Evolutionary conservation across 2,329 filamentous ascomycete species (phyloP), one percentile per base, ranked within the genome.

Genomic region (Lecanicillium sp.): DNA sequence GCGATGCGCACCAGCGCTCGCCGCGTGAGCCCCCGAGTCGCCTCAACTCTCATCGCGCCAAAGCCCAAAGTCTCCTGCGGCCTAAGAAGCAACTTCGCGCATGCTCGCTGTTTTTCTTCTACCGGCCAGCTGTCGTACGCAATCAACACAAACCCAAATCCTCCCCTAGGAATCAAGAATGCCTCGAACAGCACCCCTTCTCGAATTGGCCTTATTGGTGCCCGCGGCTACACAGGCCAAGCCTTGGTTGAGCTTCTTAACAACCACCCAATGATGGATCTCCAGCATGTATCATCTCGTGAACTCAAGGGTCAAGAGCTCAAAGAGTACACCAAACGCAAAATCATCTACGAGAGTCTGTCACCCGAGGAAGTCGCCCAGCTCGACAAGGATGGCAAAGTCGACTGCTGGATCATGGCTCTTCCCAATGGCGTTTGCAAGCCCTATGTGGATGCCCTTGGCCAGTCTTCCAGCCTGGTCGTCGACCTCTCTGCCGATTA

Each of bases 321-420:
- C 15, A 71, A 90, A 61, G 89, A 88, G 19, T 98, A 98, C 61
- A 79, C 78, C 53, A 97, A 96, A 74, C 79, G 84, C 46, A 80
- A 94, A 44, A 86, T 98, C 49, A 87, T 79, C 46, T 98, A 98
- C 63, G 87, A 95, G 63, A 95, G 88, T 59, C 71, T 97, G 29
- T 81, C 77, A 40, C 77, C 87, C 6, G 90, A 97, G 48, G 90
- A 97, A 49, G 81, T 95, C 12, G 78, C 80, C 46, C 74, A 80
- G 43, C 87, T 97, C 77, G 86, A 92, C 45, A 81, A 85, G 58
- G 79, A 82, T 22, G 84, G 85, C 37, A 79, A 90, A 53, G 81
- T 97, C 36, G 90, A 97, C 67, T 92, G 86, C 65, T 97, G 89
- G 89, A 86, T 97, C 32, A 92, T 97, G 86, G 92, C 92, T 22